Base-by-base conservation (phyloP, 2,329 filamentous ascomycete species). In the Cladorrhinum sp. region DNA sequence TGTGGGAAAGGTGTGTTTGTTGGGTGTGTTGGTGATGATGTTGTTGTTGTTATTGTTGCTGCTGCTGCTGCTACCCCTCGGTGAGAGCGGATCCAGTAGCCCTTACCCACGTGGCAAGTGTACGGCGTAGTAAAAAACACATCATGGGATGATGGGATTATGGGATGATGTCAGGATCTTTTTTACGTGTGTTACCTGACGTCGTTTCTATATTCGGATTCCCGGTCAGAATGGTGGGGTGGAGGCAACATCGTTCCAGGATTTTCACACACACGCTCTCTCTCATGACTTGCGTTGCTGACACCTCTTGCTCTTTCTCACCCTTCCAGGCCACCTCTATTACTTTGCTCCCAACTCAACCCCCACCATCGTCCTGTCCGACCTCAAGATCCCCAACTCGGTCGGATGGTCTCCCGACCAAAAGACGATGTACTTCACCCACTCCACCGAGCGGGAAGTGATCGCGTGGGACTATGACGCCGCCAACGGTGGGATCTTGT, bases 341-440 rank as follows among this genome's bases (percentile, higher is more conserved):
- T 82, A 89, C 61, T 87, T 96, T 69, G 82, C 88, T 71, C 79
- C 81, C 14, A 82, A 86, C 70, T 77, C 85, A 54, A 79, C 78
- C 26, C 79, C 88, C 64, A 81, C 84, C 33, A 80, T 82, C 39
- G 79, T 90, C 65, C 79, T 89, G 61, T 77, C 82, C 57, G 78
- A 80, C 55, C 82, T 96, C 67, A 88, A 82, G 33, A 96, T 96
- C 67, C 92, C 93, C 59, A 96, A 96, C 76, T 88, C 90, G 54
- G 86, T 93, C 55, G 88, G 89, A 65, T 96, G 91, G 90, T 92
- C 90, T 48, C 80, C 81, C 12, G 85, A 89, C 70, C 80, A 85
- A 69, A 85, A 84, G 72, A 91, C 82, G 60, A 86, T 95, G 82
- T 96, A 91, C 80, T 88, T 93, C 71, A 92, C 91, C 23, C 88